A percentile compares a stretch with the other conserved stretches of the same genome.
Conservation (phyloP, 2,329 filamentous ascomycete species). For the Pseudocercospora pini-densiflorae region DNA sequence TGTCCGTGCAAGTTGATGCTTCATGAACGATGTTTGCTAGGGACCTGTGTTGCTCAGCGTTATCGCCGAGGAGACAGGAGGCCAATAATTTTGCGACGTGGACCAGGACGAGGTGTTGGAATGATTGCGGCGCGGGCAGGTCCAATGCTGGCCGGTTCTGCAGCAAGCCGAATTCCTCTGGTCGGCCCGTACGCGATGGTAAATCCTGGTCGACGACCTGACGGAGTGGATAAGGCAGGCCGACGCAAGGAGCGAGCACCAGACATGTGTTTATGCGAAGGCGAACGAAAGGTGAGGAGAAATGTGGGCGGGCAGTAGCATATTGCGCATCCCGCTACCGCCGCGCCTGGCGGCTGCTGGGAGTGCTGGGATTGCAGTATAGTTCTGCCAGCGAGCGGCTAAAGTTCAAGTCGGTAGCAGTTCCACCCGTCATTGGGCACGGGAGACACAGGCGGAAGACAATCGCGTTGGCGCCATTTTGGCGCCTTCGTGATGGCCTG, state of each 20-base stretch:
- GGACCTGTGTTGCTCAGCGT: background rate
- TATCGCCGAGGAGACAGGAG: background rate
- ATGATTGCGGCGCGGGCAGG: constrained; percentile 26
- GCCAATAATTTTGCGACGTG: constrained; percentile 2
- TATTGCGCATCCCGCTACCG: constrained; percentile 21
- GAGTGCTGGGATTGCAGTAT: constrained; percentile 4
- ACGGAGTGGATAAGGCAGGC: background rate
- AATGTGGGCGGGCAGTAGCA: constrained; percentile 25
- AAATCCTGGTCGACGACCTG: background rate
- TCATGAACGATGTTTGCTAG: background rate
- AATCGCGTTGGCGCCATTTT: constrained; percentile 15
- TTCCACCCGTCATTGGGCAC: constrained; percentile 14
- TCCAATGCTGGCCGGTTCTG: constrained; percentile 12
- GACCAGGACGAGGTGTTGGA: constrained; percentile 6
- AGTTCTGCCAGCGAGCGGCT: constrained; percentile 16
- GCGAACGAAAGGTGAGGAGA: constrained; percentile 21
- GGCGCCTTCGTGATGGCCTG: constrained; percentile 19
- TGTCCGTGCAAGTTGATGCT: background rate
- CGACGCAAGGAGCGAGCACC: constrained; percentile 22
- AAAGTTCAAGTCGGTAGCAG: constrained; percentile 16
- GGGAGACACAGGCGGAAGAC: constrained; percentile 3
- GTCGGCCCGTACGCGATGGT: background rate
- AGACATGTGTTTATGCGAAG: constrained; percentile 16
- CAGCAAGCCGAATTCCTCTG: constrained; percentile 14
- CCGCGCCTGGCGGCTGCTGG: constrained; percentile 22